Evolutionary conservation across 495 filamentous ascomycete genomes (phyloP), one percentile per base, ranked within the genome.

Genomic region (Lasiosphaeria miniovina): DNA sequence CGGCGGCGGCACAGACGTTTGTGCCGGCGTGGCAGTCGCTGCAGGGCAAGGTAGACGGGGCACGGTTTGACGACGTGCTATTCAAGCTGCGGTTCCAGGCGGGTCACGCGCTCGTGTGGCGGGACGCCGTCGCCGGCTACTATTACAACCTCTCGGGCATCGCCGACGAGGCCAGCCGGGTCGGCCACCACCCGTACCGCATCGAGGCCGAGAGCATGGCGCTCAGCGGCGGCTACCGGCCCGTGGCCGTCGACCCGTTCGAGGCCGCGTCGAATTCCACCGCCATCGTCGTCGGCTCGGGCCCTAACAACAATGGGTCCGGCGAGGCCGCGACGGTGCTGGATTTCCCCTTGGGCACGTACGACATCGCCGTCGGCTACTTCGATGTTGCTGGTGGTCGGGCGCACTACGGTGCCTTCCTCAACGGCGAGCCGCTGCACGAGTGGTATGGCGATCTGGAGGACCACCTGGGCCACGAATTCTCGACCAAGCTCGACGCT

Each of bases 71-170:
- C 0, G 71, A 88, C 49, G 76, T 84, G 15, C 68, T 77, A 1
- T 82, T 78, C 71, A 80, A 80, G 0, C 77, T 87, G 6, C 72
- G 73, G 6, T 90, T 85, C 67, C 87, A 89, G 66, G 80, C 86
- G 0, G 87, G 87, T 8, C 87, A 90, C 71, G 77, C 86, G 0
- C 76, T 88, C 51, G 81, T 89, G 8, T 89, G 87, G 87, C 79
- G 86, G 15, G 87, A 90, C 63, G 75, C 81, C 9, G 81, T 90
- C 67, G 79, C 66, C 59, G 72, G 77, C 41, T 89, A 85, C 69
- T 89, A 86, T 69, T 52, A 74, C 60, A 84, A 80, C 65, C 66
- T 83, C n/a, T 85, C 83, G 0, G 71, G 76, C 4, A 87, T 89
- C 49, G 62, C 81, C 0, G 87, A 89, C 62, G 66, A 75, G 15